Percentiles rank a stretch among this genome's conserved stretches.
Conservation (phyloP, 2,329 filamentous ascomycete species). For the Zarea fungicola region DNA sequence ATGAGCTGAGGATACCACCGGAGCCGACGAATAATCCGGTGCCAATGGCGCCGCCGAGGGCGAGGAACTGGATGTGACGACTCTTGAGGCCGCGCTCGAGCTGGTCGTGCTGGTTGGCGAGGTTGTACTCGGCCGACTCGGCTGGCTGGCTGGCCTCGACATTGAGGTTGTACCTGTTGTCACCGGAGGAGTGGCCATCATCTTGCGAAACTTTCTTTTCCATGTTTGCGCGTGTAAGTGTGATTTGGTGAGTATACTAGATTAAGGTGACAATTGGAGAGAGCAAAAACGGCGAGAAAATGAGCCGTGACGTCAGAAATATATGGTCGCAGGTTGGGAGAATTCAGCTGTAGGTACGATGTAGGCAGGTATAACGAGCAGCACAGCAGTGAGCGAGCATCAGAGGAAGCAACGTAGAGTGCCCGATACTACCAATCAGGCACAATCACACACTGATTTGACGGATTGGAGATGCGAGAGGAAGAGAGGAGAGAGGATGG, state of each 20-base stretch:
- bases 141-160: slow-evolving; percentile 21
- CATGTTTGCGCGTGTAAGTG: slow-evolving; percentile 11
- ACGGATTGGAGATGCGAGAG: too few relatives aligned
- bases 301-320: slow-evolving; percentile 8
- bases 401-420: background rate
- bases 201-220: slow-evolving; percentile 17
- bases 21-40: slow-evolving; percentile 61
- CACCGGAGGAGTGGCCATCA: slow-evolving; percentile 11
- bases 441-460: background rate
- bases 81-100: slow-evolving; percentile 54
- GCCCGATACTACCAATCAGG: background rate
- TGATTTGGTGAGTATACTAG: background rate
- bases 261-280: background rate
- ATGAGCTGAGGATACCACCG: slow-evolving; percentile 48
- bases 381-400: slow-evolving; percentile 11
- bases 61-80: slow-evolving; percentile 56
- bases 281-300: background rate
- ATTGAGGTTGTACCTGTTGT: slow-evolving; percentile 22
- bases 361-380: slow-evolving; percentile 4
- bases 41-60: slow-evolving; percentile 54
- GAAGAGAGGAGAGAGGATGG: background rate
- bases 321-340: background rate
- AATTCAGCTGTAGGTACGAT: slow-evolving; percentile 9
- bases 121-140: slow-evolving; percentile 28
- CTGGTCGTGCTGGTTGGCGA: slow-evolving; percentile 37